Conservation (phyloP, 768 basidiomycete species). For the Boletellus ananas region DNA sequence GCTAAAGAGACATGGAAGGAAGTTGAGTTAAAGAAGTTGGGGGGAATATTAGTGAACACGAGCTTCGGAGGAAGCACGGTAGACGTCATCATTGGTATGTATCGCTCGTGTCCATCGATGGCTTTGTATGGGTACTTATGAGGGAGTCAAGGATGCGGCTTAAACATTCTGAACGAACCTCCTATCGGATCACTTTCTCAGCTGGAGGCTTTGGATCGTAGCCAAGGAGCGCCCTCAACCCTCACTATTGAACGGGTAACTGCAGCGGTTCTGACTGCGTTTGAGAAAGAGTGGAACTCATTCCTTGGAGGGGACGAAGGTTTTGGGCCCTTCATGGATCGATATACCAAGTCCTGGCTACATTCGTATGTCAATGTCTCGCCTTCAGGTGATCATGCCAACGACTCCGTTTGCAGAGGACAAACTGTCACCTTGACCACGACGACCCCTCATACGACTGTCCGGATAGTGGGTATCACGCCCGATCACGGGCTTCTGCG, state of each 20-base stretch:
- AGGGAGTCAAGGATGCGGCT: slow-evolving; percentile 67
- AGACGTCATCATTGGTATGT: slow-evolving; percentile 77
- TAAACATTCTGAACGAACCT: slow-evolving; percentile 79
- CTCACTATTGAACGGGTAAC: slow-evolving; percentile 73
- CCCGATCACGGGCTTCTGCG: slow-evolving; percentile 83
- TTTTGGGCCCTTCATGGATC: slow-evolving; percentile 77
- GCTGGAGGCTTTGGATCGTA: slow-evolving; percentile 40
- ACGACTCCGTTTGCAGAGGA: slow-evolving; percentile 48
- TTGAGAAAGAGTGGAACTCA: slow-evolving; percentile 72
- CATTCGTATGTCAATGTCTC: slow-evolving; percentile 67
- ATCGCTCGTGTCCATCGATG: neutral
- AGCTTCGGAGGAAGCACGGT: slow-evolving; percentile 70
- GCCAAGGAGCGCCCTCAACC: neutral
- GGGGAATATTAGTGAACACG: slow-evolving; percentile 89
- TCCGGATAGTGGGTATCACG: slow-evolving; percentile 84
- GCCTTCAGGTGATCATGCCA: neutral
- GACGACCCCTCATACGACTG: slow-evolving; percentile 58
- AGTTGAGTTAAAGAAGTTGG: slow-evolving; percentile 69
- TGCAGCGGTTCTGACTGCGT: slow-evolving; percentile 69
- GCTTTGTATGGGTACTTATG: neutral
- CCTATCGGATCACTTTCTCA: slow-evolving; percentile 83
- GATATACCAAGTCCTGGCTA: slow-evolving; percentile 81
- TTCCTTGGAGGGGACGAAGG: slow-evolving; percentile 61
- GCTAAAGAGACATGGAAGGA: slow-evolving; percentile 25
- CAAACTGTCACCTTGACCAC: slow-evolving; percentile 83